Evolutionary conservation across 2,329 filamentous ascomycete genomes (phyloP).

Genomic region (Orbilia quercus): DNA sequence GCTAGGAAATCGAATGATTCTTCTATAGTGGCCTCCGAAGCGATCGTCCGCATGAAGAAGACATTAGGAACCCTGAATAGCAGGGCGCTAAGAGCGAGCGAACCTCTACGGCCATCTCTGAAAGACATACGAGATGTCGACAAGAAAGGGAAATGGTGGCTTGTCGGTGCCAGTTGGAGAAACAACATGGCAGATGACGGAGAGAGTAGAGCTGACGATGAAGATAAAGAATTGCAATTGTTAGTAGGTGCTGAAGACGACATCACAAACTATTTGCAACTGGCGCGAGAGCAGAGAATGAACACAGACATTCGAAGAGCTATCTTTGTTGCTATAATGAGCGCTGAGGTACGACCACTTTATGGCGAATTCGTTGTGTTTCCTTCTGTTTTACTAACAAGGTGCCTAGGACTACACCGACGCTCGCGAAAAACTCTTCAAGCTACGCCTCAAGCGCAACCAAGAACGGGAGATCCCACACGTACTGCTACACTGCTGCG

Average conservation of each 20-base stretch:
- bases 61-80: constrained; percentile 80
- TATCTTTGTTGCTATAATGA: constrained; percentile 91
- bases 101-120: constrained; percentile 83
- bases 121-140: constrained; percentile 84
- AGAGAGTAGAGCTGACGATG: background rate
- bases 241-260: constrained; percentile 60
- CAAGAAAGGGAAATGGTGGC: constrained; percentile 96
- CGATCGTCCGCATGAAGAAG: constrained; percentile 89
- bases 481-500: constrained; percentile 87
- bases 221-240: background rate
- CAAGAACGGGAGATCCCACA: constrained; percentile 88
- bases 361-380: too few relatives aligned
- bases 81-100: constrained; percentile 75
- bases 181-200: constrained; percentile 62
- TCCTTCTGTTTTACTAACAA: constrained; percentile 2
- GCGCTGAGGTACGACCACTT: constrained; percentile 52
- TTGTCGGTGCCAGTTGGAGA: constrained; percentile 92
- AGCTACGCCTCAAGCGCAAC: constrained; percentile 84
- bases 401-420: constrained; percentile 81
- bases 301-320: constrained; percentile 85
- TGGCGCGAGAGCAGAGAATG: constrained; percentile 85
- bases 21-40: constrained; percentile 79
- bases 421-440: constrained; percentile 80
- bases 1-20: constrained; percentile 72
- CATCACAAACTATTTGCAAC: constrained; percentile 73